Percentiles rank a stretch among this genome's conserved stretches.
Conservation (phyloP, 495 filamentous ascomycete genomes). For the Elaphomyces granulatus region DNA sequence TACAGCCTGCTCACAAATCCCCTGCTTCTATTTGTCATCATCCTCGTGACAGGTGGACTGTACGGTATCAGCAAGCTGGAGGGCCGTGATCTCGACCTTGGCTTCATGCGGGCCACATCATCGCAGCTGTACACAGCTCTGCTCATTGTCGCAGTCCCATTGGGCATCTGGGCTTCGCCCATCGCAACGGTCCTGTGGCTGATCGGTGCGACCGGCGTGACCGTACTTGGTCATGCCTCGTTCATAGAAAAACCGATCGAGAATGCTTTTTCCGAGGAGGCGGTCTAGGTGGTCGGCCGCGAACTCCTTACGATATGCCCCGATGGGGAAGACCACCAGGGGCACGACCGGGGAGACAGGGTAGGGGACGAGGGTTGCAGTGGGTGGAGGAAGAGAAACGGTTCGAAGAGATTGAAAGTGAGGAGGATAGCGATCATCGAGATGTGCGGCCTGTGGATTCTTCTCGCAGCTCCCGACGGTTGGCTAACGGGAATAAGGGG, state of each 20-base stretch:
- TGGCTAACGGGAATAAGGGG: neutral
- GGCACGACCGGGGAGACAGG: slow-evolving; percentile 49
- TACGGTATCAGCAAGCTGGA: slow-evolving; percentile 80
- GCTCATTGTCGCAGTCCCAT: slow-evolving; percentile 63
- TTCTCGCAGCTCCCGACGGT: neutral
- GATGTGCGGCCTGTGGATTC: slow-evolving; percentile 25
- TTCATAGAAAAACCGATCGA: slow-evolving; percentile 99
- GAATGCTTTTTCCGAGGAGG: slow-evolving; percentile 99
- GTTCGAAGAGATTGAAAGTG: slow-evolving; percentile 60
- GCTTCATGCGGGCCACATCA: slow-evolving; percentile 65
- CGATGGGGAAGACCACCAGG: slow-evolving; percentile 97
- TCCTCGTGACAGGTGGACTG: slow-evolving; percentile 71
- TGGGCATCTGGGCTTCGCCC: slow-evolving; percentile 70
- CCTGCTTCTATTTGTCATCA: slow-evolving; percentile 74
- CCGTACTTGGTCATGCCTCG: slow-evolving; percentile 84
- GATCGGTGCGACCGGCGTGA: slow-evolving; percentile 82
- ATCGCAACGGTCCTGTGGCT: slow-evolving; percentile 78
- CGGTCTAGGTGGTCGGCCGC: slow-evolving; percentile 99
- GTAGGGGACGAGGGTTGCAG: slow-evolving; percentile 42
- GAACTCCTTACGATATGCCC: slow-evolving; percentile 92
- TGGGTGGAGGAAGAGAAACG: slow-evolving; percentile 33
- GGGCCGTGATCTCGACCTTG: slow-evolving; percentile 77
- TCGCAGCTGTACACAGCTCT: slow-evolving; percentile 90
- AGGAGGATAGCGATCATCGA: slow-evolving; percentile 48
- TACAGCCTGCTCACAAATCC: slow-evolving; percentile 84